Evolutionary conservation across 805 yeast genomes (phyloP).

Genomic region (Ascoidea tarda): DNA sequence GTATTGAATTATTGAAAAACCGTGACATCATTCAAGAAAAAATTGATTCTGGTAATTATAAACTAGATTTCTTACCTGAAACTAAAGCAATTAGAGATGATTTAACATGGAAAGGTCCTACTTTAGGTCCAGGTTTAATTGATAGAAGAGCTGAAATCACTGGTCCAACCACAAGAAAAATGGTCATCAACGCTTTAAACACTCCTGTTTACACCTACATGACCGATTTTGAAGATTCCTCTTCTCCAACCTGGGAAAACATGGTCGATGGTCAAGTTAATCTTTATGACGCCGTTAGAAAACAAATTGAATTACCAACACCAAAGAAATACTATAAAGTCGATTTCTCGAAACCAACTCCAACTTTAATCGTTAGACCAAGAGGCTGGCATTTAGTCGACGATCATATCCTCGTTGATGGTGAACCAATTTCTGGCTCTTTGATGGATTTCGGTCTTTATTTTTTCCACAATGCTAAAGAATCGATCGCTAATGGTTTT

Average conservation of each 20-base stretch:
- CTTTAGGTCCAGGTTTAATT: slow-evolving; percentile 50
- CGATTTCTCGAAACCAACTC: slow-evolving; percentile 31
- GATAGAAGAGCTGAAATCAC: slow-evolving; percentile 68
- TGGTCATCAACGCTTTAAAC: slow-evolving; percentile 64
- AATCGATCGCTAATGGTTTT: slow-evolving; percentile 37
- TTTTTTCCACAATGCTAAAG: slow-evolving; percentile 56
- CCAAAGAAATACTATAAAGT: slow-evolving; percentile 29
- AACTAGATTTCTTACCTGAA: slow-evolving; percentile 50
- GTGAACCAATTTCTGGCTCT: slow-evolving; percentile 52
- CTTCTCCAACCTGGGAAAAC: slow-evolving; percentile 59
- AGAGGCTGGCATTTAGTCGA: slow-evolving; percentile 69
- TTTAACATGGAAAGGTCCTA: slow-evolving; percentile 58
- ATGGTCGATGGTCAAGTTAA: slow-evolving; percentile 58
- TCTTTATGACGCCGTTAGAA: slow-evolving; percentile 54
- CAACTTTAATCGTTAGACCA: slow-evolving; percentile 38
- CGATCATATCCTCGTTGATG: slow-evolving; percentile 51
- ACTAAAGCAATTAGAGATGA: slow-evolving; percentile 48
- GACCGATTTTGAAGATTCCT: slow-evolving; percentile 67
- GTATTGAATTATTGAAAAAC: slow-evolving; percentile 39
- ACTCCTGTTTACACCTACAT: slow-evolving; percentile 58
- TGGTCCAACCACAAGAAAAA: slow-evolving; percentile 53
- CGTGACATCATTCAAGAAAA: slow-evolving; percentile 39
- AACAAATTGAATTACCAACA: slow-evolving; percentile 26
- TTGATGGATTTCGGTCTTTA: slow-evolving; percentile 58
- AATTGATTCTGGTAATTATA: slow-evolving; percentile 48